Evolutionary conservation across 352 stramenopile species (phyloP), one percentile per base, ranked within the genome.

Genomic region (Phytophthora chlamydospora): DNA sequence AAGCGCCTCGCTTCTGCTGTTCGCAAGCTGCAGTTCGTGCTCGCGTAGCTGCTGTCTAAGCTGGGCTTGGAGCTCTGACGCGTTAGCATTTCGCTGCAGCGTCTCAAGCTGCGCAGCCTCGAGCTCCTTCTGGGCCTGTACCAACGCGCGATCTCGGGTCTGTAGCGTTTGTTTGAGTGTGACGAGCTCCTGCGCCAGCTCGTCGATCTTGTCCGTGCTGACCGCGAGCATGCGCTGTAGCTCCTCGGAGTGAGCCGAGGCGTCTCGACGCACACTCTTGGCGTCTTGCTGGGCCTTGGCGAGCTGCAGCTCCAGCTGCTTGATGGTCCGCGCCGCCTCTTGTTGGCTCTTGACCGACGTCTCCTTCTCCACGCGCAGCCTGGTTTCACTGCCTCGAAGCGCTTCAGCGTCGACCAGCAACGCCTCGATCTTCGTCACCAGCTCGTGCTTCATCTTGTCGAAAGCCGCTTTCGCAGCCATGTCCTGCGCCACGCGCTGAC

Each of bases 351-450:
- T 66, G 1, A 76, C 46, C 17, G 85, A 60, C 3, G 50, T 60
- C 6, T 89, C 74, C 49, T 90, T 90, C 12, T 95, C 80, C 11
- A 59, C 51, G 2, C 80, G 74, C 35, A 95, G 67, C 27, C 80
- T 76, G 3, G 67, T 61, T 47, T 91, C 80, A 6, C 65, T 59
- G 13, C 44, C 54, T 4, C 82, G 71, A 32, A 91, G 45, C 13
- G 49, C 41, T 61, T 91, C 80, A 13, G 68, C 43, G 2, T 93
- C 78, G 8, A 57, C 50, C 16, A 90, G 42, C 49, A 93, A 45
- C 3, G 54, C 62, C 68, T 93, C 82, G 36, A 90, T 90, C 46
- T 90, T 86, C 35, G 70, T 60, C 49, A 89, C 66, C 5, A 89
- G 57, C 27, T 86, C 69, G 55, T 80, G 60, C 53, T 83, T 89